Conservation (phyloP, 1,284 basidiomycete genomes). For the Xerocomus tenax region DNA sequence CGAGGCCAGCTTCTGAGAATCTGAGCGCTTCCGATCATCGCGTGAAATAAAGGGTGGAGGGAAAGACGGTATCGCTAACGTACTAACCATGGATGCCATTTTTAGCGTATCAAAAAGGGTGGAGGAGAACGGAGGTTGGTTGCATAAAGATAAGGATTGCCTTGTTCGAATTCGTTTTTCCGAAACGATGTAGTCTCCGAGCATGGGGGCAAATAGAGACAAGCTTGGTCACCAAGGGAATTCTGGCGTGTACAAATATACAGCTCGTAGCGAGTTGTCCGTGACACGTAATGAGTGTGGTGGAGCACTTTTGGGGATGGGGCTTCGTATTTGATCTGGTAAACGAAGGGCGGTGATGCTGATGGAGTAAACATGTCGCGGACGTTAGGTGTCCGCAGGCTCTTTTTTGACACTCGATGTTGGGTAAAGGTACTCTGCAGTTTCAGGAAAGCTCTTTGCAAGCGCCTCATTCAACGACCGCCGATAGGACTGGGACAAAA, state of each 20-base stretch:
- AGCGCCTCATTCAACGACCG: constrained; percentile 28
- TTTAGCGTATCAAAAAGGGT: constrained; percentile 18
- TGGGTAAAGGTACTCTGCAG: constrained; percentile 22
- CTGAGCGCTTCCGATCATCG: constrained; percentile 24
- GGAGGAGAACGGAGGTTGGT: constrained; percentile 10
- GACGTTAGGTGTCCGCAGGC: constrained; percentile 8
- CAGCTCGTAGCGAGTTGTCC: no score
- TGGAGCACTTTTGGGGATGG: constrained; percentile 1
- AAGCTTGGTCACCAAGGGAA: constrained; percentile 4
- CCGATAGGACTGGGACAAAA: constrained; percentile 28
- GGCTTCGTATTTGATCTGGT: constrained; percentile 3
- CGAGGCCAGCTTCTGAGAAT: constrained; percentile 29
- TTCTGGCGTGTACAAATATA: not conserved
- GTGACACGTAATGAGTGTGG: constrained; percentile 9
- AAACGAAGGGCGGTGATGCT: not conserved
- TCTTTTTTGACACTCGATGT: constrained; percentile 12
- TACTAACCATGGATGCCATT: constrained; percentile 15
- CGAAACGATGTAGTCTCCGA: constrained; percentile 9
- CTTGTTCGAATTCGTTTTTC: constrained; percentile 14
- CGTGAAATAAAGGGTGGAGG: constrained; percentile 16
- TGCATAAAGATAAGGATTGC: constrained; percentile 21
- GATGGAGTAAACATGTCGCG: not conserved
- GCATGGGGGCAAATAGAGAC: constrained; percentile 1
- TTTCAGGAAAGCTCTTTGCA: constrained; percentile 29
- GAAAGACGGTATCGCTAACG: constrained; percentile 13